These are phyloP conservation scores for Glycine soja DNA, from an alignment of 306 rosid species.

Conservation along the genomic window DNA sequence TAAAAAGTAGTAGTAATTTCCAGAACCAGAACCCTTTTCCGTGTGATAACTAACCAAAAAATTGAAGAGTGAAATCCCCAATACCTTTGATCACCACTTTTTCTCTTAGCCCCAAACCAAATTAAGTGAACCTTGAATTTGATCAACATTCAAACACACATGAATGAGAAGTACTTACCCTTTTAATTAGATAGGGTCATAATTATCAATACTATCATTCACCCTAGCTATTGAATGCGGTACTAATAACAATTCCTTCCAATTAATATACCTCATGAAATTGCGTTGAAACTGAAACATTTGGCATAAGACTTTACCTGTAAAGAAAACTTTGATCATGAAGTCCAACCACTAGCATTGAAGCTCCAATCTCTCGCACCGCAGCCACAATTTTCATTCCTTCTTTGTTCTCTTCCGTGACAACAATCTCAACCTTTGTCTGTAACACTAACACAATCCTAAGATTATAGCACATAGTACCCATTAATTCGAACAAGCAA, in stretches of 20 bases:
- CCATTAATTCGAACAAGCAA: conserved; percentile 26
- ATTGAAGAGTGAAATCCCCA: conserved; percentile 35
- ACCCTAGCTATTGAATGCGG: background rate
- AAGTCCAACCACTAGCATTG: conserved; percentile 83
- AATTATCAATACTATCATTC: background rate
- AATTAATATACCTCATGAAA: background rate
- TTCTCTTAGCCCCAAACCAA: too few species aligned
- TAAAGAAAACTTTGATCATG: conserved; percentile 93
- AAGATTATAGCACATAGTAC: conserved; percentile 56
- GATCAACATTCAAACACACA: background rate
- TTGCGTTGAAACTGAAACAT: conserved; percentile 14
- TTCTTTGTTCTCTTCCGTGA: conserved; percentile 78
- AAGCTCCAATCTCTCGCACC: conserved; percentile 78
- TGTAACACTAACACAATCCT: conserved; percentile 73
- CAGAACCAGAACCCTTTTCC: conserved; percentile 11
- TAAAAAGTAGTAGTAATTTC: background rate
- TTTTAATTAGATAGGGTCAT: background rate
- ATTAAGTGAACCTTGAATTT: background rate
- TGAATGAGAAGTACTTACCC: background rate
- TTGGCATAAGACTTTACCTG: conserved; percentile 60
- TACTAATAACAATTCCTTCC: conserved; percentile 9
- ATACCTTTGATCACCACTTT: conserved; percentile 41
- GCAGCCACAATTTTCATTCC: conserved; percentile 69
- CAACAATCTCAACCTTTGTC: conserved; percentile 93
- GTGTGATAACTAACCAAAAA: too few species aligned